Conservation (phyloP, 2,329 filamentous ascomycete genomes). For the Trichoderma guizhouense region DNA sequence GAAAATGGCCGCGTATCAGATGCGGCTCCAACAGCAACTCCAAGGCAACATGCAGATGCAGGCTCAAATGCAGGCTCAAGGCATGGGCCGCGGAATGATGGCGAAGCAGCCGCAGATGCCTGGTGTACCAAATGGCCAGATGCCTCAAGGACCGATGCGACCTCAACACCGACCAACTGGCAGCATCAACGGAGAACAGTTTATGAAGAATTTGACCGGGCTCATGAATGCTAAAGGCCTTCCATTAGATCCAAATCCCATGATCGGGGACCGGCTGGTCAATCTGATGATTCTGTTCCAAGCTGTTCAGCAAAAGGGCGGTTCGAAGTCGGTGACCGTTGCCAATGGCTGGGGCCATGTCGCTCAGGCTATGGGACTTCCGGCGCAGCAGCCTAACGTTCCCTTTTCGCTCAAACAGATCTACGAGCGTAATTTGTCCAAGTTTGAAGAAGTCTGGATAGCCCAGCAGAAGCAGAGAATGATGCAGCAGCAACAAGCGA, state of each 20-base stretch:
- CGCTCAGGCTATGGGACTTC: conserved; percentile 61
- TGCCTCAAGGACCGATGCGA: conserved; percentile 48
- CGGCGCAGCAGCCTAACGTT: conserved; percentile 62
- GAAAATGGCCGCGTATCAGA: conserved; percentile 73
- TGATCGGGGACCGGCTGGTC: conserved; percentile 69
- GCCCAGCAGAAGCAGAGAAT: conserved; percentile 53
- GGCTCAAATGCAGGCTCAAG: conserved; percentile 49
- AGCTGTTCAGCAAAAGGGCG: conserved; percentile 69
- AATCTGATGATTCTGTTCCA: conserved; percentile 76
- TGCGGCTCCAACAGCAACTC: conserved; percentile 76
- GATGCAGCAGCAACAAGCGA: conserved; percentile 43
- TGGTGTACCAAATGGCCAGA: conserved; percentile 54
- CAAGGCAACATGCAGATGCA: conserved; percentile 53
- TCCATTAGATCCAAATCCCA: conserved; percentile 70
- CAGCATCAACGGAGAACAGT: conserved; percentile 60
- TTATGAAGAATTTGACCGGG: conserved; percentile 71
- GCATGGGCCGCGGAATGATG: conserved; percentile 50
- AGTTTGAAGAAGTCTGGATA: conserved; percentile 71
- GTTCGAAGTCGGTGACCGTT: conserved; percentile 69
- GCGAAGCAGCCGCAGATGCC: conserved; percentile 50
- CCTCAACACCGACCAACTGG: conserved; percentile 46
- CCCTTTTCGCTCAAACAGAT: conserved; percentile 66
- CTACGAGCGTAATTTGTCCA: conserved; percentile 71
- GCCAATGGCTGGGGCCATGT: conserved; percentile 72
- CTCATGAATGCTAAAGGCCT: conserved; percentile 74